Evolutionary conservation across 2,329 filamentous ascomycete species (phyloP).

Genomic region (Chrysosporium queenslandicum): DNA sequence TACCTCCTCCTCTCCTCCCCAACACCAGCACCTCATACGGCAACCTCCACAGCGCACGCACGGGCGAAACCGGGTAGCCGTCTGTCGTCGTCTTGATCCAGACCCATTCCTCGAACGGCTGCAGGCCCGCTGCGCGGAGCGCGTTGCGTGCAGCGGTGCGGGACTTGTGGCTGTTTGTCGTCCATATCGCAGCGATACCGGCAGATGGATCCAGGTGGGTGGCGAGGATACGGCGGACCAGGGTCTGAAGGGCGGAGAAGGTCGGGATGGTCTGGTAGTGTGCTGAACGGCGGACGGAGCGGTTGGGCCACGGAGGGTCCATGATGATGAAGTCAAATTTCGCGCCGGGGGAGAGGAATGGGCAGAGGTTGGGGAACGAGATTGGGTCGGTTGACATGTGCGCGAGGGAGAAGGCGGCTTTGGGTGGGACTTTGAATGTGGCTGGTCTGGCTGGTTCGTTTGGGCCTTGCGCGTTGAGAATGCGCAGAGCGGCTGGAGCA

Average conservation of each 20-base stretch:
- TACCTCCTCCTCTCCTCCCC: constrained; percentile 12
- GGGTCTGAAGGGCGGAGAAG: constrained; percentile 23
- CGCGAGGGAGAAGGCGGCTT: constrained; percentile 40
- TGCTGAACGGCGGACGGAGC: constrained; percentile 45
- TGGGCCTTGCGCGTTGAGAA: constrained; percentile 1
- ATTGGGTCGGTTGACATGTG: constrained; percentile 22
- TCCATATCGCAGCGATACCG: constrained; percentile 48
- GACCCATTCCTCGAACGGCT: constrained; percentile 51
- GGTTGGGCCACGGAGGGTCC: constrained; percentile 56
- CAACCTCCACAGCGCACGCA: constrained; percentile 48
- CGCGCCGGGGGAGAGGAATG: constrained; percentile 20
- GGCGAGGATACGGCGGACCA: constrained; percentile 36
- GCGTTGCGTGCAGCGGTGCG: constrained; percentile 38
- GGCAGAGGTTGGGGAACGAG: constrained; percentile 19
- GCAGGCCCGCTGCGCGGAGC: constrained; percentile 39
- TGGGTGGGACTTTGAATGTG: constrained; percentile 40
- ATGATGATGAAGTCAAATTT: constrained; percentile 51
- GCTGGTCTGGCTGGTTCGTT: neutral
- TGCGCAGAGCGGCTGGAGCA: constrained; percentile 16
- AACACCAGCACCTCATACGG: constrained; percentile 53
- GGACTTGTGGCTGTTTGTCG: constrained; percentile 49
- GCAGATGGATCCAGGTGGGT: constrained; percentile 13
- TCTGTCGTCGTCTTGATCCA: constrained; percentile 51
- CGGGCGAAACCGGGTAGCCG: constrained; percentile 44
- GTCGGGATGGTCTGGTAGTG: constrained; percentile 37